These are phyloP conservation scores for Saccharomyces pastorianus DNA, from an alignment of 1,139 yeast species.

Conservation along the genomic window DNA sequence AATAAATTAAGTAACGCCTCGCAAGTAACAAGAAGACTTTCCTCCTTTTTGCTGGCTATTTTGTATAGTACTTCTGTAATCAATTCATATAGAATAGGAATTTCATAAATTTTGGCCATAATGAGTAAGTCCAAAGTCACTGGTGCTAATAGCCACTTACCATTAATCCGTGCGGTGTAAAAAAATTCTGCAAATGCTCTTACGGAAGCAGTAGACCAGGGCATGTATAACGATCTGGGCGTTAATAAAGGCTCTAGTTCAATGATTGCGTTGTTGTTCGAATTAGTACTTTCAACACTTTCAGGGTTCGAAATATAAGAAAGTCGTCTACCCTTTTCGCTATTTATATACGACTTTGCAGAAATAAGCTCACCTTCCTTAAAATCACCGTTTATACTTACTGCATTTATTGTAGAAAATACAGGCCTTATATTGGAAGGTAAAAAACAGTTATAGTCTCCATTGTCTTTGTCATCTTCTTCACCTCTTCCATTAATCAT, in stretches of 20 bases:
- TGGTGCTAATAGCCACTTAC: conserved; percentile 60
- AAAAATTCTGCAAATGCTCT: conserved; percentile 63
- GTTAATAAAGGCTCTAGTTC: conserved; percentile 49
- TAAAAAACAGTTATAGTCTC: not conserved
- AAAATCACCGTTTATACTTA: not conserved
- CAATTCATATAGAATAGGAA: conserved; percentile 60
- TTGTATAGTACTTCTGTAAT: conserved; percentile 62
- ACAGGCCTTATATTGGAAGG: not conserved
- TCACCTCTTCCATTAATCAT: not conserved
- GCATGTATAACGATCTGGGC: conserved; percentile 64
- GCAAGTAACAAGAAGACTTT: conserved; percentile 39
- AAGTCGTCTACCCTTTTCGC: conserved; percentile 5
- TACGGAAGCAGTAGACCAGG: conserved; percentile 54
- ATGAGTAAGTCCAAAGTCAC: conserved; percentile 57
- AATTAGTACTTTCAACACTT: conserved; percentile 8
- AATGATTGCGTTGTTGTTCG: conserved; percentile 7
- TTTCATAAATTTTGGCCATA: conserved; percentile 54
- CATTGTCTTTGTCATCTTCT: not conserved
- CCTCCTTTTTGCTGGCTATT: conserved; percentile 54
- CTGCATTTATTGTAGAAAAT: not conserved
- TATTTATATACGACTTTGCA: not conserved
- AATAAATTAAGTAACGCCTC: conserved; percentile 21
- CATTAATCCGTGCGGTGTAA: conserved; percentile 70
- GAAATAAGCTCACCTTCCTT: not conserved
- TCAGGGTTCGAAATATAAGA: conserved; percentile 11